Percentiles rank a stretch among this genome's conserved stretches.
phyloP scores from a whole-genome alignment of 2,329 filamentous ascomycete species.

The Sporothrix brunneoviolacea region DNA sequence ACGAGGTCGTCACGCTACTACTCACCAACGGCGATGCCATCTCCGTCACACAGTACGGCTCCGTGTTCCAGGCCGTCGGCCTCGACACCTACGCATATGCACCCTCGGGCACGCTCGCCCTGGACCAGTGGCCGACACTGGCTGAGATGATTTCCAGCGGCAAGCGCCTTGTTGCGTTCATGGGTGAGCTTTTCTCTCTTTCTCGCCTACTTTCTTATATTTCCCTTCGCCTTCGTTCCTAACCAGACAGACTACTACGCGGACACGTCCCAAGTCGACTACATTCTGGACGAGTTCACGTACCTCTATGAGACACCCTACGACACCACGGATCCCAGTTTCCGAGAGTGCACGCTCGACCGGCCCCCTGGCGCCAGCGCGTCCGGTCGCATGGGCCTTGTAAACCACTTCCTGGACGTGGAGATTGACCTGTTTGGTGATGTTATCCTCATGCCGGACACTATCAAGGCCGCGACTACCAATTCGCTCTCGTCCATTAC shows the following conservation, averaged over 20 bases:
- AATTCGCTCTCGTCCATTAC: constrained; percentile 41
- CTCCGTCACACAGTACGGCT: constrained; percentile 46
- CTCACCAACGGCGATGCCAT: constrained; percentile 57
- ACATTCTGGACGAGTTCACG: constrained; percentile 57
- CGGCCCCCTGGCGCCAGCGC: constrained; percentile 44
- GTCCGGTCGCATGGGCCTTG: constrained; percentile 38
- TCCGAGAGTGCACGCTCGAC: constrained; percentile 59
- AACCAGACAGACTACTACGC: constrained; percentile 49
- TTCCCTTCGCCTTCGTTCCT: not conserved
- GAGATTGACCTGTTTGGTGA: constrained; percentile 25
- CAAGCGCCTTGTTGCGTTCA: constrained; percentile 63
- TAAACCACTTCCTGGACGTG: constrained; percentile 59
- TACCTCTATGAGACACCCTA: constrained; percentile 65
- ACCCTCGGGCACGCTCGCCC: constrained; percentile 35
- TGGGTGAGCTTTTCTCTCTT: constrained; percentile 43
- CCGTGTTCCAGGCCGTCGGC: constrained; percentile 47
- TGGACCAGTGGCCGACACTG: constrained; percentile 62
- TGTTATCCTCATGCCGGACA: constrained; percentile 25
- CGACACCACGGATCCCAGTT: constrained; percentile 51
- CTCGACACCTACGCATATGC: constrained; percentile 52
- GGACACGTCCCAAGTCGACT: constrained; percentile 45
- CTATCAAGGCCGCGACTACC: constrained; percentile 30
- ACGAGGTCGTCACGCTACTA: constrained; percentile 58
- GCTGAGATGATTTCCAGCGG: constrained; percentile 54
- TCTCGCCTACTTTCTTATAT: not conserved